A percentile compares a stretch with the other conserved stretches of the same genome.
Evolutionary conservation across 2,329 filamentous ascomycete genomes (phyloP).

Genomic region (Fusarium circinatum): DNA sequence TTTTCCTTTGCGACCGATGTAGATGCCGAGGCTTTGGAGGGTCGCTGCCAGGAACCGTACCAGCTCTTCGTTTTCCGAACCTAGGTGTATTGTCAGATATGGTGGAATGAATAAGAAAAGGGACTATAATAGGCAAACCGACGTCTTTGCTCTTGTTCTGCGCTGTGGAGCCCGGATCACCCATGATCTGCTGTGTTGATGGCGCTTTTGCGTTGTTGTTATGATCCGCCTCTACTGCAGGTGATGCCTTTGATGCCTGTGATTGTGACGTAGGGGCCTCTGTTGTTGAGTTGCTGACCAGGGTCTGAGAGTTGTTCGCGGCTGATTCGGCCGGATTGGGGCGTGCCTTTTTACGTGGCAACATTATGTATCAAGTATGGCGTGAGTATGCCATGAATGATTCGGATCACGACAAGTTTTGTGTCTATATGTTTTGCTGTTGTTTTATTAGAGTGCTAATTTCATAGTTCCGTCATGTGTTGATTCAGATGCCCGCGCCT

Average conservation of each 20-base stretch:
- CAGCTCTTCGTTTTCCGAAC: conserved; percentile 66
- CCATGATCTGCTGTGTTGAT: conserved; percentile 30
- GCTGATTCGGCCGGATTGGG: conserved; percentile 43
- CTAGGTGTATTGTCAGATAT: conserved; percentile 46
- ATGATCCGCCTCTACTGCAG: conserved; percentile 30
- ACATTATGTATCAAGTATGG: conserved; percentile 38
- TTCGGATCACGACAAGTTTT: background rate
- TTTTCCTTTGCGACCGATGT: conserved; percentile 70
- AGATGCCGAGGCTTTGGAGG: conserved; percentile 66
- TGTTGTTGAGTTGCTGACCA: conserved; percentile 26
- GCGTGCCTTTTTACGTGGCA: conserved; percentile 49
- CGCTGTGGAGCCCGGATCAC: background rate
- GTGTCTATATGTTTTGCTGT: conserved; percentile 17
- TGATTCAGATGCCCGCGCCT: conserved; percentile 32
- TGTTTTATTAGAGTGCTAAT: conserved; percentile 19
- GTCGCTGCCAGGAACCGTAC: conserved; percentile 71
- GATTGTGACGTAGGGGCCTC: conserved; percentile 43
- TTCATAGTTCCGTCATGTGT: conserved; percentile 31
- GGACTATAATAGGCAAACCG: background rate
- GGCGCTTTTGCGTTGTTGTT: conserved; percentile 29
- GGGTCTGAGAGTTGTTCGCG: conserved; percentile 24
- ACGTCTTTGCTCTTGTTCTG: conserved; percentile 32
- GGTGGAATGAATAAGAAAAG: background rate
- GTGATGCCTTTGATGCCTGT: conserved; percentile 37
- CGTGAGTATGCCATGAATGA: conserved; percentile 14